Base-by-base conservation (phyloP, 371 early-diverging fungal genomes). In the Rhizopus microsporus region DNA sequence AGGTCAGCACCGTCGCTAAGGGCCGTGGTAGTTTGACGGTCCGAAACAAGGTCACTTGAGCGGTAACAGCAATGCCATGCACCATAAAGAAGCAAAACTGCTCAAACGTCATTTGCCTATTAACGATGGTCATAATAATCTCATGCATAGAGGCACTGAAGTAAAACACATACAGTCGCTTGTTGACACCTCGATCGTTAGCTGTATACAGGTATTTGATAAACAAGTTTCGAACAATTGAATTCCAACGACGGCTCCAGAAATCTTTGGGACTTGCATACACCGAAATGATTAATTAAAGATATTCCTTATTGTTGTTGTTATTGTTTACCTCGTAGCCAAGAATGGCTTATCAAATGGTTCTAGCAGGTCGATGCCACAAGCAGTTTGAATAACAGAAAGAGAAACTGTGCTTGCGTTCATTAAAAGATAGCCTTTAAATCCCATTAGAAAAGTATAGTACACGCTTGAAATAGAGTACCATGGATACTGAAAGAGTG, bases 171-270 rank as follows among this genome's bases (percentile, higher is more conserved):
- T 23, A 23, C 23, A 23, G 23, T 23, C 23, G 23, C 23, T 39
- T 39, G n/a, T 39, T 39, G 40, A 23, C 23, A 23, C 31, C 12
- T n/a, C 31, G n/a, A n/a, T 30, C n/a, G 5, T 13, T 48, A 8
- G 13, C 32, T 32, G 30, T 48, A 12, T 31, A 48, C 7, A 48
- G 31, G 7, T 58, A 52, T 10, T 58, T 58, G 32, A 39, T 43
- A 10, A 58, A 51, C 9, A 51, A 13, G 37, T 58, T 51, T 34
- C 59, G 33, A 16, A 58, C 52, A 13, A 58, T 39, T 29, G 51
- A 37, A 37, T 51, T 58, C 59, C 59, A 58, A 15, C 59, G 33
- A 37, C 35, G 34, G 9, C 59, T 52, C 59, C 59, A 58, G 43
- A 58, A 58, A 30, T 58, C 59, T 40, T 58, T 49, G 29, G 49